Evolutionary conservation across 768 basidiomycete genomes (phyloP), one percentile per base, ranked within the genome.

Genomic region (Agaricus sinodeliciosus): DNA sequence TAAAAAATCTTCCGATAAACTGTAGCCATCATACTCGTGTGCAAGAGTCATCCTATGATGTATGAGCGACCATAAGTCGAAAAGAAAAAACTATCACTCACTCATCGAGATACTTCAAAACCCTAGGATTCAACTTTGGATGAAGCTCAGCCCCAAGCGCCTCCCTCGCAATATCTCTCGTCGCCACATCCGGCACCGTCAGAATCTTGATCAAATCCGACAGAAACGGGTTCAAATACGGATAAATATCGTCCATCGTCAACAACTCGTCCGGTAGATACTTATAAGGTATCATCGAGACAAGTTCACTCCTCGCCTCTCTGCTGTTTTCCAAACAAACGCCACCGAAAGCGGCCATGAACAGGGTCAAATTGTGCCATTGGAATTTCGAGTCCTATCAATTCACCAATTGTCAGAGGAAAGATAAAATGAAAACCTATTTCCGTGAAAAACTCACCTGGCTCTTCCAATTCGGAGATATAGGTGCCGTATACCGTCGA

Each of bases 301-400:
- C 69, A 19, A 90, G 67, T 41, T 73, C 69, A 13, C 85, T 80
- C 37, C 73, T 69, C 16, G 81, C 68, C 9, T 53, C 51, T 9
- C 19, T 40, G 2, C 43, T 46, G 16, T 53, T 46, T 16, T 53
- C 51, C 9, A 53, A 28, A 56, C 85, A 85, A 5, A 79, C 71
- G 4, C 86, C 85, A 35, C 84, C 82, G n/a, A 84, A 75, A 0
- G 87, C 79, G 3, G 88, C 81, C 36, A 94, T 71, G 67, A 87
- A 90, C 19, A 91, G 68, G 0, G 87, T 84, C 11, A 91, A 69
- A 62, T 94, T 91, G 60, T 89, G 85, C 92, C 93, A 96, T 58
- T 91, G 87, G 35, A 75, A 78, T 39, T 83, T 78, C 58, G 81
- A 76, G 16, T 90, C 88, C 88, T 91, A 57, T 4, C 8, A 25